Evolutionary conservation across 1,139 yeast species (phyloP), one percentile per base, ranked within the genome.

Genomic region (Magnusiomyces fungicola): DNA sequence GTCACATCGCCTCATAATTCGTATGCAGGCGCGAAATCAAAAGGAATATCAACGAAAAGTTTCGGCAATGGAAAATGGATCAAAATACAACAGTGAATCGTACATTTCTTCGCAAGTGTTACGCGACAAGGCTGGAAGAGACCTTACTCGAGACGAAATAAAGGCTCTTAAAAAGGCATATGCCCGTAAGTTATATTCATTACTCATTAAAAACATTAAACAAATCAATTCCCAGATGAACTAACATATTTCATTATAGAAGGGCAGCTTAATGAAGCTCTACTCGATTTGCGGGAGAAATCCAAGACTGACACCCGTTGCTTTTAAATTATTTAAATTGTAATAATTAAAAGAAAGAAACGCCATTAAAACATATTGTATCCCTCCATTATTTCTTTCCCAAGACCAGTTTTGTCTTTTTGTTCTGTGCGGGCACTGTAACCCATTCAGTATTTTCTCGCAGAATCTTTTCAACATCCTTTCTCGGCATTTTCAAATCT

Each of bases 401-500:
- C 63, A 30, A 61, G 63, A 4, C 67, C 66, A 21, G 53, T 48
- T 3, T 53, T 55, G 54, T 32, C 5, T 18, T 18, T 34, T 21
- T 5, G 16, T 34, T 34, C 14, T 16, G 22, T 34, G 38, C 16
- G 5, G 38, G 38, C 6, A 34, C 38, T 6, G 6, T n/a, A 18
- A 34, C 22, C 7, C 16, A 18, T 14, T 3, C 14, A 5, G 38
- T 14, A 19, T 34, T 34, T 7, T 34, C 38, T 4, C 19, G 7
- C 3, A 63, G 52, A n/a, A 62, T 43, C 22, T 52, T 50, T 36
- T 61, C 64, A 1, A 83, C 77, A 38, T 82, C 83, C 22, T 63
- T 63, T 47, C 81, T 70, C 18, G 85, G 73, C 60, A 74, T 73
- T 49, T 75, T 78, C 54, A 84, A 66, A 56, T 80, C 84, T 0